Conservation (phyloP, 805 yeast species). For the Kodamaea leandrae region DNA sequence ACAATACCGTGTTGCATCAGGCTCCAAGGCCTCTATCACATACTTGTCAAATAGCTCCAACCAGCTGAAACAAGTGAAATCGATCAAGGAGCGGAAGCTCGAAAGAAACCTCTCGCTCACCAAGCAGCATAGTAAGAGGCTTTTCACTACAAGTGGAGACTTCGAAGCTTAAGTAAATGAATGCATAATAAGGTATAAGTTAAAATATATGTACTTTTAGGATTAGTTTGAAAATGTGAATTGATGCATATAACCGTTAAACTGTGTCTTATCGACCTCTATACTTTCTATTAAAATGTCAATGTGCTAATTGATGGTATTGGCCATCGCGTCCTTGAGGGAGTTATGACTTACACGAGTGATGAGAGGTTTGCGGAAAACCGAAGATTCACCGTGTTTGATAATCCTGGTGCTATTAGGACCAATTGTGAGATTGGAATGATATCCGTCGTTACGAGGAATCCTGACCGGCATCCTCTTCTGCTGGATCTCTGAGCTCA, state of each 20-base stretch:
- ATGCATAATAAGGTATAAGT: background rate
- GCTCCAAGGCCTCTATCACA: slow-evolving; percentile 58
- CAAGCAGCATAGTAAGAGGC: slow-evolving; percentile 17
- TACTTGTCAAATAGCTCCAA: slow-evolving; percentile 41
- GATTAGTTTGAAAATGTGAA: no score
- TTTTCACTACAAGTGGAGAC: slow-evolving; percentile 18
- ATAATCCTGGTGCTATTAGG: slow-evolving; percentile 41
- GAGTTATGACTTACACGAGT: slow-evolving; percentile 48
- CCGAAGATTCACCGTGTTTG: slow-evolving; percentile 43
- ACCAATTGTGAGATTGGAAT: slow-evolving; percentile 41
- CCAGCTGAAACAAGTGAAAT: slow-evolving; percentile 24
- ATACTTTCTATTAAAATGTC: background rate
- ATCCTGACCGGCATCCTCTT: slow-evolving; percentile 32
- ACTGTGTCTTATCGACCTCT: background rate
- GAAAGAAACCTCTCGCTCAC: slow-evolving; percentile 23
- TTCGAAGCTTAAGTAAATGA: slow-evolving; percentile 18
- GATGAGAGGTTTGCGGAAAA: slow-evolving; percentile 31
- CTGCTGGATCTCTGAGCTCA: slow-evolving; percentile 25
- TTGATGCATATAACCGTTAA: no score
- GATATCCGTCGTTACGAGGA: slow-evolving; percentile 31
- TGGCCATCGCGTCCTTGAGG: slow-evolving; percentile 43
- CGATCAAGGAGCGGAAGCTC: slow-evolving; percentile 26
- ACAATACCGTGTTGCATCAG: slow-evolving; percentile 53
- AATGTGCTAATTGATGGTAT: slow-evolving; percentile 8
- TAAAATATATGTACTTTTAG: background rate